Conservation (phyloP, 176 grass and related monocot genomes). For the Bothriochloa decipiens region DNA sequence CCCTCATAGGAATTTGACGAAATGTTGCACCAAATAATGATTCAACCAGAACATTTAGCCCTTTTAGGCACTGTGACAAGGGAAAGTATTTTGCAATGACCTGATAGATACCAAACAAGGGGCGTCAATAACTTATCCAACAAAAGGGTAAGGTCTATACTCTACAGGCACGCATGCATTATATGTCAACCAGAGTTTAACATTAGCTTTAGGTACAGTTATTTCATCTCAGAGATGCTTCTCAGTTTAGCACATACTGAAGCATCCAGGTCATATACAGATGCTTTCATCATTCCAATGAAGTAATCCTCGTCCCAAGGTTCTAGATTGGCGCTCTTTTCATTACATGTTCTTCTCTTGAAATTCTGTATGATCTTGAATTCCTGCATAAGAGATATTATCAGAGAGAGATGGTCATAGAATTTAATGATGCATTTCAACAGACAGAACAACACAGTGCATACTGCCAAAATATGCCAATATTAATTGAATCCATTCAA, state of each 20-base stretch:
- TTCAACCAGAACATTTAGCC: slow-evolving; percentile 84
- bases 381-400: slow-evolving; percentile 59
- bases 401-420: slow-evolving; percentile 34
- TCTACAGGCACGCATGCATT: not conserved
- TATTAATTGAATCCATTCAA: slow-evolving; percentile 19
- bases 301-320: slow-evolving; percentile 92
- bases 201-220: slow-evolving; percentile 25
- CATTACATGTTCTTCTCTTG: slow-evolving; percentile 66
- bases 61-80: slow-evolving; percentile 73
- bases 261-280: slow-evolving; percentile 61
- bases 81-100: slow-evolving; percentile 81
- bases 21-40: slow-evolving; percentile 96
- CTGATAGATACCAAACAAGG: slow-evolving; percentile 46
- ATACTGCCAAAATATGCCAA: slow-evolving; percentile 36
- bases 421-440: slow-evolving; percentile 27
- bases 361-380: slow-evolving; percentile 68
- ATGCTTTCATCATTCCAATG: slow-evolving; percentile 86
- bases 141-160: not conserved
- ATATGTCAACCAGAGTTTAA: not conserved
- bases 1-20: slow-evolving; percentile 62
- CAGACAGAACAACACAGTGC: not conserved
- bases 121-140: slow-evolving; percentile 28
- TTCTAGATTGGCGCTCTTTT: slow-evolving; percentile 72
- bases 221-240: not conserved
- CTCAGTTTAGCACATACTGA: slow-evolving; percentile 55